Conservation (phyloP, 805 yeast genomes). For the Scheffersomyces stipitis region DNA sequence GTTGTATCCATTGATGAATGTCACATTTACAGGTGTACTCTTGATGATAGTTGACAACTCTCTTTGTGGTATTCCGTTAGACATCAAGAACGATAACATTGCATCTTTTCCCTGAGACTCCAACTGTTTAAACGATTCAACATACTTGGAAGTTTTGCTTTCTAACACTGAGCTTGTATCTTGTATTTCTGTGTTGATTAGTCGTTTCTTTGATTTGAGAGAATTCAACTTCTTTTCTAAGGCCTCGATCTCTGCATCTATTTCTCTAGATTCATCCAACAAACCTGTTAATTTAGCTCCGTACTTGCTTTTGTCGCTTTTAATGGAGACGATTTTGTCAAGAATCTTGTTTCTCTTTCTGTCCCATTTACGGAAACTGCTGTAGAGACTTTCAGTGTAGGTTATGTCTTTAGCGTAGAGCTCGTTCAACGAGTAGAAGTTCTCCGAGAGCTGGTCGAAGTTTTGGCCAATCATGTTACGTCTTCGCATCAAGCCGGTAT, state of each 20-base stretch:
- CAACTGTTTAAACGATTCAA: conserved; percentile 38
- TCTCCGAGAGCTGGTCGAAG: conserved; percentile 41
- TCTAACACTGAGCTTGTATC: conserved; percentile 52
- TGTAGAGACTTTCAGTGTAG: conserved; percentile 22
- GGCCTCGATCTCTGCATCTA: conserved; percentile 38
- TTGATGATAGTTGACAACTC: conserved; percentile 17
- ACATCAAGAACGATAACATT: conserved; percentile 24
- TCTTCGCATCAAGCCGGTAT: conserved; percentile 25
- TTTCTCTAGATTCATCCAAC: conserved; percentile 26
- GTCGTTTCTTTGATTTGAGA: conserved; percentile 32
- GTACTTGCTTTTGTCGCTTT: conserved; percentile 38
- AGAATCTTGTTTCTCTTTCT: conserved; percentile 31
- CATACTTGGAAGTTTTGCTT: conserved; percentile 45
- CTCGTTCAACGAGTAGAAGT: conserved; percentile 46
- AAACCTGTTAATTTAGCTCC: conserved; percentile 42
- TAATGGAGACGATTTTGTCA: conserved; percentile 35
- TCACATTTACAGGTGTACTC: conserved; percentile 26
- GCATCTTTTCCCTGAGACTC: conserved; percentile 39
- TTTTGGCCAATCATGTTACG: conserved; percentile 27
- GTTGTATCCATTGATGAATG: conserved; percentile 17
- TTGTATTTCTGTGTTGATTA: conserved; percentile 38
- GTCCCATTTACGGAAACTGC: conserved; percentile 43
- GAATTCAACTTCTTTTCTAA: conserved; percentile 35
- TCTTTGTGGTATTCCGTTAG: conserved; percentile 15
- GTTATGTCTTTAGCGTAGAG: conserved; percentile 40